phyloP scores from a whole-genome alignment of 1,139 yeast genomes.

The Debaryomyces fabryi region DNA sequence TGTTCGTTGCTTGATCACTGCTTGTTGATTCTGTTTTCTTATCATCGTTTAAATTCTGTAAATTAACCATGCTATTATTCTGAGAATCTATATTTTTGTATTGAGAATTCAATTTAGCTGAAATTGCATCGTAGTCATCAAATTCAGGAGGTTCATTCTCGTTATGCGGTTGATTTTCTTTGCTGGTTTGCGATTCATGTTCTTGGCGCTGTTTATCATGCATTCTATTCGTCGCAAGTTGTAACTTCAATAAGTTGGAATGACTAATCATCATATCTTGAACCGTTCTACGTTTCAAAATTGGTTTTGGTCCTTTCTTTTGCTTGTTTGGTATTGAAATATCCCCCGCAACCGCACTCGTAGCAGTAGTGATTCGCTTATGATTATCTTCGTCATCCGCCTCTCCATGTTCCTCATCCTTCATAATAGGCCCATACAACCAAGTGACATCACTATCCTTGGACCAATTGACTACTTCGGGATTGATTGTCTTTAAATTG shows the following conservation, averaged over 20 bases:
- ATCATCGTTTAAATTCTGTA: conserved; percentile 8
- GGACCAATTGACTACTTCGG: conserved; percentile 77
- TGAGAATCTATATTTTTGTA: conserved; percentile 31
- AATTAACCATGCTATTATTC: conserved; percentile 19
- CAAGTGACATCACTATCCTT: conserved; percentile 81
- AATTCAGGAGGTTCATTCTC: conserved; percentile 42
- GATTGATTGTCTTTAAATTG: conserved; percentile 66
- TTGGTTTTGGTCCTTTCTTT: conserved; percentile 60
- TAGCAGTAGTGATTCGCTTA: conserved; percentile 34
- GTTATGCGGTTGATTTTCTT: conserved; percentile 15
- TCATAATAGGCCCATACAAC: conserved; percentile 78
- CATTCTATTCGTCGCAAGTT: conserved; percentile 44
- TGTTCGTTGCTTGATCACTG: background rate
- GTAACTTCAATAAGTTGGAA: conserved; percentile 51
- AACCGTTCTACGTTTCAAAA: conserved; percentile 77
- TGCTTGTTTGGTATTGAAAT: conserved; percentile 35
- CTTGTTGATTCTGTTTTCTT: background rate
- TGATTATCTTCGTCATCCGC: conserved; percentile 28
- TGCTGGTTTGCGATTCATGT: conserved; percentile 27
- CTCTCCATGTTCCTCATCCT: conserved; percentile 40
- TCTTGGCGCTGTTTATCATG: conserved; percentile 27
- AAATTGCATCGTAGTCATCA: conserved; percentile 59
- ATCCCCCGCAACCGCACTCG: conserved; percentile 52
- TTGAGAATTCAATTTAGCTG: conserved; percentile 63
- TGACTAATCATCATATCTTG: conserved; percentile 72